These are phyloP conservation scores for Ceratocystis alfenasii DNA, from an alignment of 2,329 filamentous ascomycete species.

Conservation along the genomic window DNA sequence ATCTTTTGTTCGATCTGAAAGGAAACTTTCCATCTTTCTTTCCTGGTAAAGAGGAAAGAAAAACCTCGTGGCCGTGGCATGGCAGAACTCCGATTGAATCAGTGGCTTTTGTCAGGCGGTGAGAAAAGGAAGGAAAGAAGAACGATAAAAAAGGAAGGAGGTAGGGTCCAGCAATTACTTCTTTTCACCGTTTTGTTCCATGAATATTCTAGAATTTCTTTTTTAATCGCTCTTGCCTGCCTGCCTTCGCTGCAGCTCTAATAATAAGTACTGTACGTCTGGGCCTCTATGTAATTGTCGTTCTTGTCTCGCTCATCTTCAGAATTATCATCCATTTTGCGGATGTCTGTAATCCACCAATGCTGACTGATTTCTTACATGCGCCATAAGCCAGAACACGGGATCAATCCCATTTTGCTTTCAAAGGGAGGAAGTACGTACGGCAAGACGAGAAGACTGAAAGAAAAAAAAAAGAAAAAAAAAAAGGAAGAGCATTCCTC, in stretches of 20 bases:
- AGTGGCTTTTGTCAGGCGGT: conserved; percentile 1
- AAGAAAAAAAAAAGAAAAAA: neutral
- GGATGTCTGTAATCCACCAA: neutral
- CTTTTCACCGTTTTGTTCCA: neutral
- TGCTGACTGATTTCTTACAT: neutral
- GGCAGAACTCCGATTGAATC: neutral
- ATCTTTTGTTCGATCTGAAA: neutral
- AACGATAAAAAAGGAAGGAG: neutral
- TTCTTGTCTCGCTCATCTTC: neutral
- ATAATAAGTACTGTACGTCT: too few species aligned
- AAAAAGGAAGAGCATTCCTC: neutral
- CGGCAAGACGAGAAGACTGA: neutral
- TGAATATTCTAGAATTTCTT: conserved; percentile 9
- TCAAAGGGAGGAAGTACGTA: neutral
- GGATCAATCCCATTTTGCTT: neutral
- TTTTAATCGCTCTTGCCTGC: conserved; percentile 4
- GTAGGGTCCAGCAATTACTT: too few species aligned
- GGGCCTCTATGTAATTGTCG: too few species aligned
- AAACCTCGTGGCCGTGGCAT: neutral
- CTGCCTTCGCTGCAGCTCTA: neutral
- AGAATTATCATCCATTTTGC: neutral
- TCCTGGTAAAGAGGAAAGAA: neutral
- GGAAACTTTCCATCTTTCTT: neutral
- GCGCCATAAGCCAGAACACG: neutral
- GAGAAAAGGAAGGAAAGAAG: neutral